Evolutionary conservation across 2,329 filamentous ascomycete species (phyloP).

Genomic region (Ceratocystis cacaofunesta): DNA sequence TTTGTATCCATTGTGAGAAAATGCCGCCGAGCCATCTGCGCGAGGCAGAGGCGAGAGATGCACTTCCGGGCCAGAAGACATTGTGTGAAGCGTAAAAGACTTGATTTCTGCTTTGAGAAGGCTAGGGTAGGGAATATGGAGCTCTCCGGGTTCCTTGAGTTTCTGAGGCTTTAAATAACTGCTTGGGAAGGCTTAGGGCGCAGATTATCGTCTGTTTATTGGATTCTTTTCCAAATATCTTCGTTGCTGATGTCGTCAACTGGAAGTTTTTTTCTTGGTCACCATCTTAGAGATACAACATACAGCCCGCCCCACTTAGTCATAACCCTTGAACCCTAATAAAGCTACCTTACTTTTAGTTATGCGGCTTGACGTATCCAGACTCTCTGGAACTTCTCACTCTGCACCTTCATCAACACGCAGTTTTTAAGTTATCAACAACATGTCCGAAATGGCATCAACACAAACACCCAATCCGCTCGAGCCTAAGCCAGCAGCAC

Average conservation of each 20-base stretch:
- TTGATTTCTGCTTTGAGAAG: not conserved
- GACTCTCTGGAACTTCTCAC: no score
- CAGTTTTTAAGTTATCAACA: not conserved
- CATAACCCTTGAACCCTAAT: not conserved
- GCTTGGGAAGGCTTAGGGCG: not conserved
- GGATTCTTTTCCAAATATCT: not conserved
- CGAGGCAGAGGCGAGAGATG: slow-evolving; percentile 47
- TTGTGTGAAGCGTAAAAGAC: not conserved
- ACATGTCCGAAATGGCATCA: slow-evolving; percentile 5
- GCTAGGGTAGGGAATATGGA: not conserved
- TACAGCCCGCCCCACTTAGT: not conserved
- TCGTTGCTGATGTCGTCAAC: not conserved
- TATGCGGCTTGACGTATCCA: not conserved
- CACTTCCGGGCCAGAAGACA: slow-evolving; percentile 32
- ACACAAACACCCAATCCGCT: not conserved
- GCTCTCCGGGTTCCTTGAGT: not conserved
- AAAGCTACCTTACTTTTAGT: not conserved
- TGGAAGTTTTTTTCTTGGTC: not conserved
- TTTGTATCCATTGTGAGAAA: slow-evolving; percentile 60
- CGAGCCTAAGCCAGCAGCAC: slow-evolving; percentile 19
- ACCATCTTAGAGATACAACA: not conserved
- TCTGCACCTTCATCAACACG: no score
- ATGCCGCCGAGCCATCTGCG: slow-evolving; percentile 67
- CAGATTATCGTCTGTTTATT: no score
- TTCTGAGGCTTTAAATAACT: not conserved